Base-by-base conservation (phyloP, 1,284 basidiomycete genomes). In the Tilletia caries region DNA sequence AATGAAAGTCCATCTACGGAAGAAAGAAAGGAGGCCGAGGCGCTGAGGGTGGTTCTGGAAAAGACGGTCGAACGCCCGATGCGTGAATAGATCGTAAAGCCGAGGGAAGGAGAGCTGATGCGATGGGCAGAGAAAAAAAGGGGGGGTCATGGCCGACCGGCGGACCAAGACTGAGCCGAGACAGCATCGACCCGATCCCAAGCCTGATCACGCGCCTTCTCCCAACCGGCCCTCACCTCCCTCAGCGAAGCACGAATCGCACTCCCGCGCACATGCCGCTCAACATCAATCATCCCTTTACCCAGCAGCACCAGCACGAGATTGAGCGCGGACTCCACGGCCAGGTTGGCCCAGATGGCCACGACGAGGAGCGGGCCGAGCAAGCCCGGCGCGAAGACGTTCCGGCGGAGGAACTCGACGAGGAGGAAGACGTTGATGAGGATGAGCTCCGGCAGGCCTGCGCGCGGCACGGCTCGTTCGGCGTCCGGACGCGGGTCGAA, bases 341-440 rank as follows among this genome's bases (percentile, higher is more conserved):
- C 54, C 20, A 58, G 20, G 29, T 58, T 58, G 54, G 54, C 54
- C 54, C 54, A 58, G 54, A 58, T 58, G 27, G 25, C 54, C 5
- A 58, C 15, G 25, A 58, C 10, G 29, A 58, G 54, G 18, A 58
- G 8, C 12, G 54, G 54, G 6, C 12, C 27, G 6, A 58, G 54
- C 10, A 58, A 58, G 27, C 10, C 54, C 4, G 54, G 54, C 6
- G 10, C 54, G 20, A 58, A 33, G 29, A 58, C 27, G 54, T 58
- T 25, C 15, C 54, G 54, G 5, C 54, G 12, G n/a, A 32, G 15
- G 54, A 58, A 32, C 27, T 58, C 54, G 54, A 58, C 27, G 25
- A 58, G 54, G 23, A 33, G 20, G 27, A 58, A 58, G 20, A 20
- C 54, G 6, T 32, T 6, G 3, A 58, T 3, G 27, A 58, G 54